These are phyloP conservation scores for Vanrija pseudolonga DNA, from an alignment of 1,284 basidiomycete species.

Conservation along the genomic window DNA sequence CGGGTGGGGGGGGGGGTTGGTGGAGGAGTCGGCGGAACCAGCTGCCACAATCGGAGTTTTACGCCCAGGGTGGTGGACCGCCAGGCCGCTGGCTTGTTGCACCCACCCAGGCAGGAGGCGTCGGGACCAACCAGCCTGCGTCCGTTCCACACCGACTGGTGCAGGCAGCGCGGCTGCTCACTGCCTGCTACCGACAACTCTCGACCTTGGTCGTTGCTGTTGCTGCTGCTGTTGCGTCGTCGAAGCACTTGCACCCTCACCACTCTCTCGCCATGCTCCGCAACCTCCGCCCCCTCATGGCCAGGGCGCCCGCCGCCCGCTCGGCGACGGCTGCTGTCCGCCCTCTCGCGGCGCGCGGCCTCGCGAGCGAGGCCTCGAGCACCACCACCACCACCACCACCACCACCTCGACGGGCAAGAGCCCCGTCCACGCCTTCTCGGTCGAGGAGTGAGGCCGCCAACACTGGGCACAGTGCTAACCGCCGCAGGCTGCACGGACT, in stretches of 20 bases:
- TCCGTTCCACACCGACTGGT: too few species aligned
- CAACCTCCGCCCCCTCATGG: conserved; percentile 38
- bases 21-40: too few species aligned
- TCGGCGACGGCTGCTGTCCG: conserved; percentile 21
- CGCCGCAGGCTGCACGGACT: conserved; percentile 61
- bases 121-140: too few species aligned
- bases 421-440: conserved; percentile 38
- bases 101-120: too few species aligned
- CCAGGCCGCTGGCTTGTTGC: too few species aligned
- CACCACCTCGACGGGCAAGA: conserved; percentile 62
- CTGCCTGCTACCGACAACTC: too few species aligned
- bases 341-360: conserved; percentile 8
- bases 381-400: conserved; percentile 53
- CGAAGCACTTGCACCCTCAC: conserved; percentile 2
- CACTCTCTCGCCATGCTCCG: conserved; percentile 34
- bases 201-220: too few species aligned
- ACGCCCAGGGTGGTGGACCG: too few species aligned
- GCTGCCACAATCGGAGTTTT: too few species aligned
- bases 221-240: too few species aligned
- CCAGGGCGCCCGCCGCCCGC: conserved; percentile 23
- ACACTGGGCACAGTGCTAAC: conserved; percentile 11
- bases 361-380: conserved; percentile 2
- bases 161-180: too few species aligned
- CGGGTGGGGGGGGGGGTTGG: too few species aligned
- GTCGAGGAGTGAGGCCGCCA: conserved; percentile 45